A percentile compares a stretch with the other conserved stretches of the same genome.
phyloP scores from a whole-genome alignment of 352 stramenopile species.

The Elongisporangium senticosum region DNA sequence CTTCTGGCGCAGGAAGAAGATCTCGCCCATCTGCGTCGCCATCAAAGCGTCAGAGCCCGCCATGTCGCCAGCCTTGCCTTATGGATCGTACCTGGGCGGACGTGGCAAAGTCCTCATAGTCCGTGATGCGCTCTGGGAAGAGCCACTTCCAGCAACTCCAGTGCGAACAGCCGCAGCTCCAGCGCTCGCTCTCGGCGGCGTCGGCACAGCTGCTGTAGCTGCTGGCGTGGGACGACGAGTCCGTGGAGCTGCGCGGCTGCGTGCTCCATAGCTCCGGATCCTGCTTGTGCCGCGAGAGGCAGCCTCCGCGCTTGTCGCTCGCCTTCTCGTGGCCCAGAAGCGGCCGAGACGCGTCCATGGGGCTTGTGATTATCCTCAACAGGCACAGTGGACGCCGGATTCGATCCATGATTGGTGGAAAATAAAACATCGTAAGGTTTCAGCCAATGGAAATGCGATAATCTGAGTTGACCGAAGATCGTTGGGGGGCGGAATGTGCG shows the following conservation, averaged over 20 bases:
- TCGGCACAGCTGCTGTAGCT: constrained; percentile 14
- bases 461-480: neutral
- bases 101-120: constrained; percentile 65
- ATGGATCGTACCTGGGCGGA: constrained; percentile 30
- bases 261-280: neutral
- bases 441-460: neutral
- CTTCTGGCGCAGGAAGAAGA: constrained; percentile 51
- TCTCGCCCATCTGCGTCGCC: constrained; percentile 35
- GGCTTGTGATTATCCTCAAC: constrained; percentile 5
- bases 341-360: constrained; percentile 47
- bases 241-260: constrained; percentile 4
- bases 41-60: neutral
- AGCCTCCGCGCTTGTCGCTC: constrained; percentile 13
- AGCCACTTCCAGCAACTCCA: constrained; percentile 64
- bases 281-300: constrained; percentile 12
- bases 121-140: constrained; percentile 41
- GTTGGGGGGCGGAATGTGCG: neutral
- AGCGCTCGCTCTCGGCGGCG: constrained; percentile 17
- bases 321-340: constrained; percentile 35
- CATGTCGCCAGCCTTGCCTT: neutral
- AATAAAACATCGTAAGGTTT: neutral
- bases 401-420: neutral
- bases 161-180: constrained; percentile 21
- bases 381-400: neutral
- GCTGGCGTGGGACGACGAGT: constrained; percentile 10